phyloP scores from a whole-genome alignment of 305 asterid species.

The Solanum chacoense region DNA sequence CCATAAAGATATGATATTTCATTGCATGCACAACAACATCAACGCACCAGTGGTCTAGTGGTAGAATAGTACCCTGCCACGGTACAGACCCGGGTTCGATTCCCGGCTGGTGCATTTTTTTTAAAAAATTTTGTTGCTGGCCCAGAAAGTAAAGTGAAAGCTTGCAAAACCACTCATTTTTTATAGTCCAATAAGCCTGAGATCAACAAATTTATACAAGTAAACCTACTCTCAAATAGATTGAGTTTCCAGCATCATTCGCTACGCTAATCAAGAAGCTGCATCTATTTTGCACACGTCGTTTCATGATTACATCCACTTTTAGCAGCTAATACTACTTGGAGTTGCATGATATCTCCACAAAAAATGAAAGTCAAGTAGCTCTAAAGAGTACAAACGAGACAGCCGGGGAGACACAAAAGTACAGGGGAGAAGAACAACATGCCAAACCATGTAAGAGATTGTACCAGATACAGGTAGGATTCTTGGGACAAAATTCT shows the following conservation, averaged over 20 bases:
- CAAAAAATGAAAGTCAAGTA: not conserved
- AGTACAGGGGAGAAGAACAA: not conserved
- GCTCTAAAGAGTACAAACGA: not conserved
- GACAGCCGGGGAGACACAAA: not conserved
- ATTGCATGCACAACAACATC: not conserved
- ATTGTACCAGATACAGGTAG: not conserved
- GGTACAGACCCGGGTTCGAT: slow-evolving; percentile 78
- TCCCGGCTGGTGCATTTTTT: slow-evolving; percentile 60
- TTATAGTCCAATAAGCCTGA: not conserved
- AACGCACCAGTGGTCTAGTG: not conserved
- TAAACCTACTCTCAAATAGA: not conserved
- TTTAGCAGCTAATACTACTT: not conserved
- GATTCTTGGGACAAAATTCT: not conserved
- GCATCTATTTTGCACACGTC: not conserved
- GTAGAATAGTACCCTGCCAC: slow-evolving; percentile 54
- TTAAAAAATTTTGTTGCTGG: not conserved
- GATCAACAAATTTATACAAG: not conserved
- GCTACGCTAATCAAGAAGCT: not conserved
- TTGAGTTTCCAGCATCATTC: not conserved
- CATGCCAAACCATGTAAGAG: not conserved
- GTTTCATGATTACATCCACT: not conserved
- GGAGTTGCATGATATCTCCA: not conserved
- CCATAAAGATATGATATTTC: not conserved
- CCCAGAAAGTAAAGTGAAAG: not conserved
- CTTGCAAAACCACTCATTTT: not conserved